Conservation (phyloP, 306 rosid genomes). For the Albizia julibrissin region DNA sequence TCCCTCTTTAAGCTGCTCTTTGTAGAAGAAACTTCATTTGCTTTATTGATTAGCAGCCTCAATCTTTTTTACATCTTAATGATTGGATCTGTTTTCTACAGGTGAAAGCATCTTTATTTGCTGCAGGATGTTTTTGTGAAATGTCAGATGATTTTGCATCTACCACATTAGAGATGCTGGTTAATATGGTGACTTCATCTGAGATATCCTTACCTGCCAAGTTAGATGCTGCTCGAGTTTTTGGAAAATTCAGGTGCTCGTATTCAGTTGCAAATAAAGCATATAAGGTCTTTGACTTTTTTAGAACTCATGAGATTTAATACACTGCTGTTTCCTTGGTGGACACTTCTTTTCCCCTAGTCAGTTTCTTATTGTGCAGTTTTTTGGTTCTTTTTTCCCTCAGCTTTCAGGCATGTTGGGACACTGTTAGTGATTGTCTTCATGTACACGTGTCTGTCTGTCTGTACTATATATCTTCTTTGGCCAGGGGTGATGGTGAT, state of each 20-base stretch:
- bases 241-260: slow-evolving; percentile 66
- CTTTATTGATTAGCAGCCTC: slow-evolving; percentile 26
- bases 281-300: slow-evolving; percentile 56
- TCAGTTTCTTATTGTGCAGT: neutral
- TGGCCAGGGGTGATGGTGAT: neutral
- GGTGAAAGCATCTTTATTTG: slow-evolving; percentile 78
- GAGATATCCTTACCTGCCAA: slow-evolving; percentile 45
- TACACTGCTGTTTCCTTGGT: neutral
- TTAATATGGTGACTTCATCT: slow-evolving; percentile 54
- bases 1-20: slow-evolving; percentile 19
- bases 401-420: neutral
- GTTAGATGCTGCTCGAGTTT: slow-evolving; percentile 59
- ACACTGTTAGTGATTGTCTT: neutral
- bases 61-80: slow-evolving; percentile 26
- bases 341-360: slow-evolving; percentile 4
- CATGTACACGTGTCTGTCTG: neutral
- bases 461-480: neutral
- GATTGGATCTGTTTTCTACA: slow-evolving; percentile 37
- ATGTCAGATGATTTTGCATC: slow-evolving; percentile 76
- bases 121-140: slow-evolving; percentile 84
- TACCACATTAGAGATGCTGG: slow-evolving; percentile 64
- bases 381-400: neutral
- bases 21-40: neutral
- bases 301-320: slow-evolving; percentile 21
- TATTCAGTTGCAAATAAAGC: slow-evolving; percentile 60